Conservation (phyloP, 2,329 filamentous ascomycete species). For the Aspergillus calidoustus region DNA sequence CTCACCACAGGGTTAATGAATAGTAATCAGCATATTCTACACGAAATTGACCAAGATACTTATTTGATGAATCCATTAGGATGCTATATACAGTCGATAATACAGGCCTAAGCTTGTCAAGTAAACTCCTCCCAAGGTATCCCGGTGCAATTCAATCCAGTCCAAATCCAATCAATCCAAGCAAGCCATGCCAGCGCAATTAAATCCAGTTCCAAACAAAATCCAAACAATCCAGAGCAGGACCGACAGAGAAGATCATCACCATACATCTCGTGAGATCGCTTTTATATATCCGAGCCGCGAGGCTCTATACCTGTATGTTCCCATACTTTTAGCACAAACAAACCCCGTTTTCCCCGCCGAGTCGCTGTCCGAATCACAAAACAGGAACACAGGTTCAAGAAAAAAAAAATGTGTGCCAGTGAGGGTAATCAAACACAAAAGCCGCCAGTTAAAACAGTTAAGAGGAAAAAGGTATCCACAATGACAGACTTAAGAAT, state of each 20-base stretch:
- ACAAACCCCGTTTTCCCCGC: constrained; percentile 9
- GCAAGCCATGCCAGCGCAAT: neutral
- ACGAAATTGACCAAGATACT: neutral
- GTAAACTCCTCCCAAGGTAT: neutral
- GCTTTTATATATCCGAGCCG: constrained; percentile 18
- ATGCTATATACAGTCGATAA: neutral
- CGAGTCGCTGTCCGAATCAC: constrained; percentile 5
- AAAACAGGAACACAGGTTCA: neutral
- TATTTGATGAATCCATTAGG: neutral
- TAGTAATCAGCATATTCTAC: neutral
- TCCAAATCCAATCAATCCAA: neutral
- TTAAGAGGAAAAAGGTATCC: constrained; percentile 16
- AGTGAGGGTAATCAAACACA: constrained; percentile 10
- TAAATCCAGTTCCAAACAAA: neutral
- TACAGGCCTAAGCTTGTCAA: neutral
- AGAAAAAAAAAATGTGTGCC: constrained; percentile 5
- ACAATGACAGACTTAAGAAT: constrained; percentile 16
- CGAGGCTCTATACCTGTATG: constrained; percentile 21
- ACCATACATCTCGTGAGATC: constrained; percentile 6
- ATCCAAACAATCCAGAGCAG: neutral
- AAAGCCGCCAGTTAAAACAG: neutral
- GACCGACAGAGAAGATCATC: constrained; percentile 9
- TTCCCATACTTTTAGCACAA: constrained; percentile 17
- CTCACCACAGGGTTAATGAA: too few species aligned
- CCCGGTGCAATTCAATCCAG: constrained; percentile 10